Evolutionary conservation across 495 filamentous ascomycete species (phyloP).

Genomic region (Penicillium angulare): DNA sequence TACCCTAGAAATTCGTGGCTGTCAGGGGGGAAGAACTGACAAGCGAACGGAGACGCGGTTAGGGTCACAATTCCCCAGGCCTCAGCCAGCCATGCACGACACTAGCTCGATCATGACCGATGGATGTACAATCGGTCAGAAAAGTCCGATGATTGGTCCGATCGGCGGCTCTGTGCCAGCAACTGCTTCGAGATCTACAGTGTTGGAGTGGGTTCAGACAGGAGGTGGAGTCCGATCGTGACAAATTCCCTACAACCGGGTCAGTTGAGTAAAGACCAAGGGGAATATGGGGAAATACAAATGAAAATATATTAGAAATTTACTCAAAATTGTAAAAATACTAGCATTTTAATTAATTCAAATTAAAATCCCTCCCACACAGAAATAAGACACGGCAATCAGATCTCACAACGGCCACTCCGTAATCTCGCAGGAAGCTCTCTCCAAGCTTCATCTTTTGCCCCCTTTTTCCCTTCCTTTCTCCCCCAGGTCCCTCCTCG

Average conservation of each 20-base stretch:
- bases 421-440: slow-evolving; percentile 4
- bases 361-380: background rate
- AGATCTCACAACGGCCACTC: slow-evolving; percentile 12
- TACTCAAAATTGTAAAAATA: no score
- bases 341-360: no score
- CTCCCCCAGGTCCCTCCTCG: background rate
- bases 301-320: no score
- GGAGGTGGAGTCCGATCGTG: slow-evolving; percentile 21
- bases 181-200: background rate
- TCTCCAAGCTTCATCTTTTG: slow-evolving; percentile 6
- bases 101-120: slow-evolving; percentile 21
- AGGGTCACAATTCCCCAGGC: slow-evolving; percentile 16
- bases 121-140: slow-evolving; percentile 16
- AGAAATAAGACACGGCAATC: background rate
- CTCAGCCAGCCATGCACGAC: slow-evolving; percentile 37
- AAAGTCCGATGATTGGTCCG: slow-evolving; percentile 13
- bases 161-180: slow-evolving; percentile 9
- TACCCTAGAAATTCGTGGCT: no score
- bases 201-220: background rate
- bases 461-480: background rate
- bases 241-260: slow-evolving; percentile 18
- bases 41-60: slow-evolving; percentile 23
- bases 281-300: slow-evolving; percentile 4
- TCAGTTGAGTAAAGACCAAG: background rate
- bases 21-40: slow-evolving; percentile 27